These are phyloP conservation scores for Wallacemonas sp. DNA, from an alignment of 208 protist species.

Conservation along the genomic window DNA sequence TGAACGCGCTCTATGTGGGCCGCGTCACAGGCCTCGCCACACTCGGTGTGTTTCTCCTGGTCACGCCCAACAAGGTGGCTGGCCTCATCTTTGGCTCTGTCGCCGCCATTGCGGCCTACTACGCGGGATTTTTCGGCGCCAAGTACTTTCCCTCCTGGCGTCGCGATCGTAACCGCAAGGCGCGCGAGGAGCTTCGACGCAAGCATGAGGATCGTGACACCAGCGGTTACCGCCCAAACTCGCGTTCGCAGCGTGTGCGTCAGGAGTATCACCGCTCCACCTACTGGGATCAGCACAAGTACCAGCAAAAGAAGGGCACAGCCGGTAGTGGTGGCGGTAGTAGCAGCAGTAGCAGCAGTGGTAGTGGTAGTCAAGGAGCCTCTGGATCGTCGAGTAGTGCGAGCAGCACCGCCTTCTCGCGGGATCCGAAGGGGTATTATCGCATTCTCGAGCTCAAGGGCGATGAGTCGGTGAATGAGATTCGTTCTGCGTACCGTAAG, in stretches of 20 bases:
- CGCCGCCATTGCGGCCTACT: constrained; percentile 53
- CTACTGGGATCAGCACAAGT: constrained; percentile 83
- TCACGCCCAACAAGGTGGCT: constrained; percentile 71
- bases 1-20: constrained; percentile 74
- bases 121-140: constrained; percentile 63
- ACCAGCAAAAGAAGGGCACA: constrained; percentile 32
- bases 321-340: background rate
- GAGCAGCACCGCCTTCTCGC: constrained; percentile 6
- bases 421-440: constrained; percentile 80
- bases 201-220: constrained; percentile 38
- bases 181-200: constrained; percentile 43
- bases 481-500: constrained; percentile 83
- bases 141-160: constrained; percentile 54
- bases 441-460: constrained; percentile 54
- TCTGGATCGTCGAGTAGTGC: constrained; percentile 1
- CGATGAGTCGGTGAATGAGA: constrained; percentile 88
- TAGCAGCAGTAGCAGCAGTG: background rate
- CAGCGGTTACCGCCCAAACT: constrained; percentile 53
- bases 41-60: constrained; percentile 31
- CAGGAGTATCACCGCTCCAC: constrained; percentile 77
- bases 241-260: constrained; percentile 54
- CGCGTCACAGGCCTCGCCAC: constrained; percentile 41
- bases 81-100: constrained; percentile 57
- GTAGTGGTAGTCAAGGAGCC: background rate
- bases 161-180: constrained; percentile 51